These are phyloP conservation scores for Lecanicillium sp. DNA, from an alignment of 2,329 filamentous ascomycete genomes.

Conservation along the genomic window DNA sequence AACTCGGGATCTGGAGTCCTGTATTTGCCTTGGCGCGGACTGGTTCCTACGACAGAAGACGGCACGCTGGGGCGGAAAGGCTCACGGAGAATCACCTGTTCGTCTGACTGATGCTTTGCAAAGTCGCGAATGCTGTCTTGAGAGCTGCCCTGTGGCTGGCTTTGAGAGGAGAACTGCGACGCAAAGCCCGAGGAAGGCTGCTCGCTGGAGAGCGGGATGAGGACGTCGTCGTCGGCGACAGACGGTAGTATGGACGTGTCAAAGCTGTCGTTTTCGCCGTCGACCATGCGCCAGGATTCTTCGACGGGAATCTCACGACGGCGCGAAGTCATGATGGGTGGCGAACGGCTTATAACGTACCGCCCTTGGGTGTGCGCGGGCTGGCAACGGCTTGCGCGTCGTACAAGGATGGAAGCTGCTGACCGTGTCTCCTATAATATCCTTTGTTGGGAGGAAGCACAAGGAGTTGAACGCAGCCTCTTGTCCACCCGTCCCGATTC, in stretches of 20 bases:
- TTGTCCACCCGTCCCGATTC: too few relatives aligned
- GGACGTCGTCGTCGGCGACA: constrained; percentile 27
- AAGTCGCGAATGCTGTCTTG: constrained; percentile 51
- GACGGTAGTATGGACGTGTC: constrained; percentile 45
- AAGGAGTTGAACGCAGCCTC: too few relatives aligned
- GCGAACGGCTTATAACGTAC: too few relatives aligned
- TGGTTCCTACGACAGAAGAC: constrained; percentile 17
- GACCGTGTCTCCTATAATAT: too few relatives aligned
- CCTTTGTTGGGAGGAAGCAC: too few relatives aligned
- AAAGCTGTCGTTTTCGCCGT: constrained; percentile 53
- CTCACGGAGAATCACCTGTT: constrained; percentile 44
- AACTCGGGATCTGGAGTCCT: constrained; percentile 42
- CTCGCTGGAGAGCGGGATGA: constrained; percentile 29
- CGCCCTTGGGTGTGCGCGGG: too few relatives aligned
- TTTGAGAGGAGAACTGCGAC: constrained; percentile 37
- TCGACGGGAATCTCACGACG: constrained; percentile 29
- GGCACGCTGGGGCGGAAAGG: constrained; percentile 48
- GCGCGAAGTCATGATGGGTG: constrained; percentile 8
- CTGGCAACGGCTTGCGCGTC: too few relatives aligned
- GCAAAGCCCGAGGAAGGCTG: constrained; percentile 27
- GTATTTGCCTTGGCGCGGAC: constrained; percentile 15
- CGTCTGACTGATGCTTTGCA: constrained; percentile 43
- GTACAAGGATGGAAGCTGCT: too few relatives aligned
- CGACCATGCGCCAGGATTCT: constrained; percentile 53
- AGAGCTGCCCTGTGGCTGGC: constrained; percentile 31